Evolutionary conservation across 1,284 basidiomycete species (phyloP), one percentile per base, ranked within the genome.

Genomic region (Uromyces viciae-fabae): DNA sequence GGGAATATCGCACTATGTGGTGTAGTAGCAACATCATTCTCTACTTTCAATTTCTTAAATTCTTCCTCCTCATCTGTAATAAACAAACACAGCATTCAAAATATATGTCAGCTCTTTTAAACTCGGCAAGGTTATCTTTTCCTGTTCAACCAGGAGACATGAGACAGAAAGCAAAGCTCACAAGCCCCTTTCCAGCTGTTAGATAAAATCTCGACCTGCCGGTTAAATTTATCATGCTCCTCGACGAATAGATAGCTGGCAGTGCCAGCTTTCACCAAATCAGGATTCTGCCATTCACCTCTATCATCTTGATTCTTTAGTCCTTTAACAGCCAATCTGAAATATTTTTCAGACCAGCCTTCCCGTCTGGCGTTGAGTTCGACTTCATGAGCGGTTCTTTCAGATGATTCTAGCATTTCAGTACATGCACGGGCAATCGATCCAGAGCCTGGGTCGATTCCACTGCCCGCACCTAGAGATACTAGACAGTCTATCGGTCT

Each of bases 401-500:
- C 78, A 64, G 52, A 73, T 8, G 78, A 58, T 19, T 81, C 42
- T 22, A 31, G 31, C 31, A 81, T 81, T 33, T 81, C 58, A 3
- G 31, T 60, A 64, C 78, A 81, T 0, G 78, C 78, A 42, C 78
- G 56, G 0, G 54, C 78, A 31, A 81, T 66, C 22, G 56, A 62
- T 17, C 78, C 71, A 19, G 54, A 33, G 25, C 56, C 40, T n/a
- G 28, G 17, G 19, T 49, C 25, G 1, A 43, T 28, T 11, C 75
- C 75, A 22, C 58, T 73, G 1, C 78, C 78, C 15, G 78, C 78
- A 31, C 78, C 78, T 17, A 81, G 54, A 1, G 78, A 81, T 31
- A 81, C 28, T 15, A 81, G 56, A 52, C 38, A 66, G 46, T 74
- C 71, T 22, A 81, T 81, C 17, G 28, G 31, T 14, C 78, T 54